These are phyloP conservation scores for Colletotrichum sp. DNA, from an alignment of 2,329 filamentous ascomycete genomes.

Conservation along the genomic window DNA sequence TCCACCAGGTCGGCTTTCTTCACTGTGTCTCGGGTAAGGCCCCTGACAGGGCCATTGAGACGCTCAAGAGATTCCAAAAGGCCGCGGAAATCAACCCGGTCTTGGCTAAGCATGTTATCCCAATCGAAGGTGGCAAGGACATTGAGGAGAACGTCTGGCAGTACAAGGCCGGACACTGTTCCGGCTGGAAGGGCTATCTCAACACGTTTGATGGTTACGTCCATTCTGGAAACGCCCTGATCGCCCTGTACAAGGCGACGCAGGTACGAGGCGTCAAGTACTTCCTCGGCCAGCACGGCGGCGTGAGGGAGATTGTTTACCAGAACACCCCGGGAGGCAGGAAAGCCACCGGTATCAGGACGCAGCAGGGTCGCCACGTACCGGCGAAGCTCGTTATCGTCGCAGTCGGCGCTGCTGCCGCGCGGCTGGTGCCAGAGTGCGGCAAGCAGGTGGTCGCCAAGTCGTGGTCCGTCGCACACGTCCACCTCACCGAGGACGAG, in stretches of 20 bases:
- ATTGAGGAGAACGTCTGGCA: slow-evolving; percentile 52
- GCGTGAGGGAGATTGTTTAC: slow-evolving; percentile 28
- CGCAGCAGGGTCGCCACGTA: slow-evolving; percentile 21
- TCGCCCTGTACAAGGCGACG: slow-evolving; percentile 48
- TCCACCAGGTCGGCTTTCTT: slow-evolving; percentile 44
- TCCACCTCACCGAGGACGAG: slow-evolving; percentile 61
- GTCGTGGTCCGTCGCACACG: slow-evolving; percentile 64
- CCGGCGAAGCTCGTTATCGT: slow-evolving; percentile 47
- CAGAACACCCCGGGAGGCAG: slow-evolving; percentile 16
- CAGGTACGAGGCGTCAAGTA: slow-evolving; percentile 44
- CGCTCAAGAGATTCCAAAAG: slow-evolving; percentile 46
- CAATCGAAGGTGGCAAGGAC: slow-evolving; percentile 39
- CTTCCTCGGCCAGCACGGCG: slow-evolving; percentile 30
- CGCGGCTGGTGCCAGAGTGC: slow-evolving; percentile 51
- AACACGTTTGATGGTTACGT: slow-evolving; percentile 64
- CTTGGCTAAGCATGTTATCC: slow-evolving; percentile 12
- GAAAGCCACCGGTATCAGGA: not conserved
- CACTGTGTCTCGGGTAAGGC: slow-evolving; percentile 54
- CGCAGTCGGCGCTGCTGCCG: slow-evolving; percentile 55
- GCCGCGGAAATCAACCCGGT: slow-evolving; percentile 43
- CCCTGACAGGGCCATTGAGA: slow-evolving; percentile 50
- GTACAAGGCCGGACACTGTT: slow-evolving; percentile 47
- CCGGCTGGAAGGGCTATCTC: slow-evolving; percentile 63
- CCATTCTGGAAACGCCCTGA: slow-evolving; percentile 57
- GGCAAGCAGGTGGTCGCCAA: slow-evolving; percentile 58